Evolutionary conservation across 805 yeast genomes (phyloP).

Genomic region (Kazachstania viticola): DNA sequence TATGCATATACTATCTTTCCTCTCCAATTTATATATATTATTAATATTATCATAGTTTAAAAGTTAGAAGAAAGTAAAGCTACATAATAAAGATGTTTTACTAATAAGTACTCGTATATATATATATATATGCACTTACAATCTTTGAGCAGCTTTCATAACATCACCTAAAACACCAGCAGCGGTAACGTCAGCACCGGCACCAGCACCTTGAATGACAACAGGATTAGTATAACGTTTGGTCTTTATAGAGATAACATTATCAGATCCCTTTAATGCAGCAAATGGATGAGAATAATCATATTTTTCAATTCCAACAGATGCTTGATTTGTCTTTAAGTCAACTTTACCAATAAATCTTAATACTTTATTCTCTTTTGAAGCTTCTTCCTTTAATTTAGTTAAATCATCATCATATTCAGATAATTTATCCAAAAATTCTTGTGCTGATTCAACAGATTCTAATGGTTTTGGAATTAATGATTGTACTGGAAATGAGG

Average conservation of each 20-base stretch:
- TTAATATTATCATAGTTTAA: too few relatives aligned
- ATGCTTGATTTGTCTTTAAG: conserved; percentile 51
- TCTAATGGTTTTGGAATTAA: conserved; percentile 83
- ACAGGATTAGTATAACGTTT: conserved; percentile 89
- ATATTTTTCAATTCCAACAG: conserved; percentile 84
- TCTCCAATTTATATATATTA: too few relatives aligned
- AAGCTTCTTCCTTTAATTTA: conserved; percentile 68
- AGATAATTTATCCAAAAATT: conserved; percentile 72
- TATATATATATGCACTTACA: conserved; percentile 16
- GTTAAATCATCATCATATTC: conserved; percentile 73
- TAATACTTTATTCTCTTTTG: conserved; percentile 71
- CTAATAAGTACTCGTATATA: neutral
- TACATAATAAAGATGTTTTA: too few relatives aligned
- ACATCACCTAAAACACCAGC: conserved; percentile 93
- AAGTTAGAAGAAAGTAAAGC: too few relatives aligned
- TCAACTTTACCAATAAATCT: conserved; percentile 92
- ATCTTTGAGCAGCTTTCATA: conserved; percentile 81
- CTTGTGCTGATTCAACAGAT: conserved; percentile 56
- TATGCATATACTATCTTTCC: too few relatives aligned
- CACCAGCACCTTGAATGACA: conserved; percentile 95
- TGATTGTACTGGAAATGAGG: conserved; percentile 88
- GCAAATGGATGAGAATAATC: conserved; percentile 91
- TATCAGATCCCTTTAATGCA: conserved; percentile 88
- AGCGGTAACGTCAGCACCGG: conserved; percentile 70
- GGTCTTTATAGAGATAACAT: conserved; percentile 84